These are phyloP conservation scores for Pythium apleroticum DNA, from an alignment of 352 stramenopile species.

Conservation along the genomic window DNA sequence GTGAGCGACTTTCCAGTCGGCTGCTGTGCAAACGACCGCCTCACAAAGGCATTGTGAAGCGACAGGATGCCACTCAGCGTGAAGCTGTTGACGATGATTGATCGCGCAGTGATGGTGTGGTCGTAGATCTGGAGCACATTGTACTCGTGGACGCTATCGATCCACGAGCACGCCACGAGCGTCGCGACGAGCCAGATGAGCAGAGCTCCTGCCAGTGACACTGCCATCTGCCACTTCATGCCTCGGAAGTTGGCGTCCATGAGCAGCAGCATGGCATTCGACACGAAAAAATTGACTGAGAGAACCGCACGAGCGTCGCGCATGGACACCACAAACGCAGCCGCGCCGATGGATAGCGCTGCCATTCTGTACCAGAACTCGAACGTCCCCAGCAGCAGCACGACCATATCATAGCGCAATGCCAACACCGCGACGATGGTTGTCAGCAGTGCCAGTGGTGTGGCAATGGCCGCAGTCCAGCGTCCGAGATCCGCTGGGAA, in stretches of 20 bases:
- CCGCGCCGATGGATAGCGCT: neutral
- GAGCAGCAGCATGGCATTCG: neutral
- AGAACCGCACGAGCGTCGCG: neutral
- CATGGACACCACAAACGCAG: neutral
- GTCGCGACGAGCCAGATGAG: neutral
- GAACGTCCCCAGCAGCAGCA: neutral
- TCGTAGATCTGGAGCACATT: neutral
- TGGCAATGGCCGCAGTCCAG: neutral
- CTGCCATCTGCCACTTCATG: neutral
- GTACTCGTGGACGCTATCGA: neutral
- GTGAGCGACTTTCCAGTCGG: neutral
- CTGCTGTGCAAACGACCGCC: neutral
- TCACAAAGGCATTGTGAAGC: neutral
- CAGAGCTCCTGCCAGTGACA: neutral
- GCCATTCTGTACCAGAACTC: neutral
- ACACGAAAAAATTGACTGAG: neutral
- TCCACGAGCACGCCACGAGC: neutral
- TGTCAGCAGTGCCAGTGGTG: neutral
- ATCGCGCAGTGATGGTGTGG: neutral
- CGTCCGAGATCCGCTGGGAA: neutral
- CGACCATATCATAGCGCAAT: neutral
- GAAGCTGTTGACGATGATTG: constrained; percentile 1
- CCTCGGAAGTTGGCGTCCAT: constrained; percentile 1
- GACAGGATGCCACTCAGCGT: neutral
- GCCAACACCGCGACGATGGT: neutral